phyloP scores from a whole-genome alignment of 495 filamentous ascomycete species.

The Penicillium angulare region DNA sequence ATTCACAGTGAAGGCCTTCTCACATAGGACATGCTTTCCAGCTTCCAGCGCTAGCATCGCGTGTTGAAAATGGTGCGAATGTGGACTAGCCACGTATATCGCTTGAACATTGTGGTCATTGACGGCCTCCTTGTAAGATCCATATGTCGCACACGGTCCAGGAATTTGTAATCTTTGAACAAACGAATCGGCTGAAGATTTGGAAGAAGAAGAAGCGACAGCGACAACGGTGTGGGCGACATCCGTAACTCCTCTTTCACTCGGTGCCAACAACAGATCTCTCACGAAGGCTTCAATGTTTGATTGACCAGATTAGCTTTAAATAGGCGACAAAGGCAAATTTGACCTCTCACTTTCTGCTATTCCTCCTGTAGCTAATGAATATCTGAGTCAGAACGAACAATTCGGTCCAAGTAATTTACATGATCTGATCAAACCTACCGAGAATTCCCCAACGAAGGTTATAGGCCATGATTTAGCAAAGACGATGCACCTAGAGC shows the following conservation, averaged over 20 bases:
- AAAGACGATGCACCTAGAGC: too few species aligned
- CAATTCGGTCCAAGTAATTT: not conserved
- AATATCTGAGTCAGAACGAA: conserved; percentile 18
- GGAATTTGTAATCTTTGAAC: conserved; percentile 1
- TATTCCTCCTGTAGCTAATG: conserved; percentile 71
- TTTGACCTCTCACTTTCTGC: conserved; percentile 62
- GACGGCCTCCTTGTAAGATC: conserved; percentile 3
- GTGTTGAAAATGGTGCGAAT: conserved; percentile 91
- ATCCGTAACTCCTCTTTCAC: conserved; percentile 1
- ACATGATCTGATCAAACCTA: not conserved
- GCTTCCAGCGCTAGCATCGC: conserved; percentile 72
- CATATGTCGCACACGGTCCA: not conserved
- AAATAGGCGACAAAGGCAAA: too few species aligned
- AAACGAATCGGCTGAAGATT: conserved; percentile 1
- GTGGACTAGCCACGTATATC: conserved; percentile 85
- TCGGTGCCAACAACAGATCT: not conserved
- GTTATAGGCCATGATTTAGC: too few species aligned
- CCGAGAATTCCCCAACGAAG: not conserved
- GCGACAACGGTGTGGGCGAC: not conserved
- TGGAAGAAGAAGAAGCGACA: conserved; percentile 3
- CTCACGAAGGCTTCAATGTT: not conserved
- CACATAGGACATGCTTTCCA: conserved; percentile 82
- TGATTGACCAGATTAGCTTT: not conserved
- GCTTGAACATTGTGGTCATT: conserved; percentile 56
- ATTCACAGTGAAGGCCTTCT: conserved; percentile 87